Base-by-base conservation (phyloP, 257 asterid species). In the Plectranthus barbatus region DNA sequence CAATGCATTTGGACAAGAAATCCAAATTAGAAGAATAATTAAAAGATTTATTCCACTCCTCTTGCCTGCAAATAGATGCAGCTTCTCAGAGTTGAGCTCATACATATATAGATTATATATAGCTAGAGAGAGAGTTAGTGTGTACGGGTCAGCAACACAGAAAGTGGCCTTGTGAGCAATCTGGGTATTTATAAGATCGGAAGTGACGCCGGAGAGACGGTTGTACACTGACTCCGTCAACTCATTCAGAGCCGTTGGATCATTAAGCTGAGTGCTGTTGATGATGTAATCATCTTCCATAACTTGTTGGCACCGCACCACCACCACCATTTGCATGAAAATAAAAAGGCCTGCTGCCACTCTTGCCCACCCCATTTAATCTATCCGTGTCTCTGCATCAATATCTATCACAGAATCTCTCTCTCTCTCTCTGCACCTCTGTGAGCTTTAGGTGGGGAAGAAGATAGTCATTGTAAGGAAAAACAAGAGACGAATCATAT, bases 41-140 rank as follows among this genome's bases (percentile, higher is more conserved):
- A 55, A 88, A 88, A 4, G 96, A 83, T 49, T 74, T 76, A 64
- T 88, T 80, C 96, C 96, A 88, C 70, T 88, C 96, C 46, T 60
- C 76, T 46, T 88, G 68, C 86, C 95, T 87, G 79, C 20, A 48
- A 26, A 26, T 5, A 21, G 18, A 33, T 9, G 8, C 60, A n/a
- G 14, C 23, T 21, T 34, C 0, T 3, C n/a, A 41, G 6, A n/a
- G n/a, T 47, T 17, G 3, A 37, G 0, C 36, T 15, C 10, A 24
- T 33, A 4, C 3, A 40, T 12, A 17, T 9, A 4, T 0, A 36
- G 57, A 9, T 26, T 26, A 1, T 26, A 2, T 26, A 26, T 2
- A 26, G 5, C 31, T 26, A 26, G 31, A 26, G 59, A 41, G 45
- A 36, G 29, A 19, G 36, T n/a, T n/a, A n/a, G n/a, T n/a, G 49